Base-by-base conservation (phyloP, 306 rosid genomes). In the Fagus crenata region DNA sequence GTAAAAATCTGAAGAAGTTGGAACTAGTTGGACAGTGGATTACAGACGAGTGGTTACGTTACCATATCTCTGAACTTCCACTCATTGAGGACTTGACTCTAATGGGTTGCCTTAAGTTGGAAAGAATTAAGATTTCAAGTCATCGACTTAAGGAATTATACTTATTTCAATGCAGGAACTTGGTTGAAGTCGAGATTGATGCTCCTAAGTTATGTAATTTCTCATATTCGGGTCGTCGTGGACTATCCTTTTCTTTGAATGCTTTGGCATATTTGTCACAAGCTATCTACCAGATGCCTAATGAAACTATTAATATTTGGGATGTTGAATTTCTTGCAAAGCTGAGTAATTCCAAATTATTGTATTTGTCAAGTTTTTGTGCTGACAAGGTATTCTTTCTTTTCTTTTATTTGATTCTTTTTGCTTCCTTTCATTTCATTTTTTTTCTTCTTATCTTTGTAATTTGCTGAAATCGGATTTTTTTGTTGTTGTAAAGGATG, bases 101-200 rank as follows among this genome's bases (percentile, higher is more conserved):
- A 22, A 41, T 55, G 40, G n/a, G 58, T 75, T 75, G 78, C 56
- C 69, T 58, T 17, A 60, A 58, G 71, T 75, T 75, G 78, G 78
- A 42, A 28, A 58, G 56, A 33, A 40, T 75, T n/a, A 75, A 53
- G 46, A 60, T 75, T 64, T 75, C 70, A 60, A 31, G 71, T 33
- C 33, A 46, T 17, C 53, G 46, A n/a, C 65, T 60, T 17, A 58
- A 60, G 59, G 61, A 13, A 28, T 42, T 75, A 43, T 18, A 11
- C 78, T 75, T 75, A 69, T 14, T 32, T 42, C 12, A 69, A 41
- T 75, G 78, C 32, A 69, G 58, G 33, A 58, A 28, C 31, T 4
- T 74, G 58, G 64, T 51, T n/a, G 64, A 35, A 42, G 71, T 74
- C 33, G 56, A 74, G 31, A 18, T 74, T n/a, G 9, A 59, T 6